Conservation (phyloP, 1,139 yeast species). For the Zygotorulaspora mrakii region DNA sequence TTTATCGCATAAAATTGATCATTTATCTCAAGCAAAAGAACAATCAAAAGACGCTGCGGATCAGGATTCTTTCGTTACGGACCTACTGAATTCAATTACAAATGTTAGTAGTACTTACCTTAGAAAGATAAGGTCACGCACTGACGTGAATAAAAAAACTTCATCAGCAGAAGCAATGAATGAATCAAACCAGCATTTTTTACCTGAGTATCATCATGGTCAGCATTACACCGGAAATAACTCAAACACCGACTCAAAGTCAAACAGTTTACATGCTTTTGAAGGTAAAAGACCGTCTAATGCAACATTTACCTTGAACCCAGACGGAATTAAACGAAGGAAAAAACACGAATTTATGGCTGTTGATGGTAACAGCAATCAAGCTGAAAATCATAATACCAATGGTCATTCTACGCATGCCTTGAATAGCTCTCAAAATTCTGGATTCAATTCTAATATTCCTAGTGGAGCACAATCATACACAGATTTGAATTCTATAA, state of each 20-base stretch:
- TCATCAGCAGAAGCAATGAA: not conserved
- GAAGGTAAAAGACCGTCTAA: slow-evolving; percentile 9
- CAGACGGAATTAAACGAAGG: slow-evolving; percentile 34
- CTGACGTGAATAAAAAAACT: slow-evolving; percentile 2
- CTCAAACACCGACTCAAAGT: slow-evolving; percentile 2
- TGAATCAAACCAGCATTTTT: slow-evolving; percentile 1
- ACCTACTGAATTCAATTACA: slow-evolving; percentile 31
- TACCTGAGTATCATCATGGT: not conserved
- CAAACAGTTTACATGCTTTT: slow-evolving; percentile 6
- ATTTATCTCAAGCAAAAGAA: slow-evolving; percentile 7
- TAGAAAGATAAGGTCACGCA: slow-evolving; percentile 16
- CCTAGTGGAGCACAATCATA: slow-evolving; percentile 13
- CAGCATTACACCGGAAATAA: slow-evolving; percentile 4
- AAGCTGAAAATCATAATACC: not conserved
- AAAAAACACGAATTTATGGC: slow-evolving; percentile 13
- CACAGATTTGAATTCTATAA: slow-evolving; percentile 16
- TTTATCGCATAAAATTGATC: slow-evolving; percentile 7
- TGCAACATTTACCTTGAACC: slow-evolving; percentile 29
- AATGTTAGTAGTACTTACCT: slow-evolving; percentile 29
- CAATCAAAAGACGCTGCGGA: slow-evolving; percentile 9
- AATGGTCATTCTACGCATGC: not conserved
- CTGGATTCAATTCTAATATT: slow-evolving; percentile 10
- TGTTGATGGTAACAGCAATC: not conserved
- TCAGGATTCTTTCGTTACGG: slow-evolving; percentile 27
- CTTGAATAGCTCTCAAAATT: slow-evolving; percentile 1